Evolutionary conservation across 495 filamentous ascomycete genomes (phyloP).

Genomic region (Penicillium arizonense): DNA sequence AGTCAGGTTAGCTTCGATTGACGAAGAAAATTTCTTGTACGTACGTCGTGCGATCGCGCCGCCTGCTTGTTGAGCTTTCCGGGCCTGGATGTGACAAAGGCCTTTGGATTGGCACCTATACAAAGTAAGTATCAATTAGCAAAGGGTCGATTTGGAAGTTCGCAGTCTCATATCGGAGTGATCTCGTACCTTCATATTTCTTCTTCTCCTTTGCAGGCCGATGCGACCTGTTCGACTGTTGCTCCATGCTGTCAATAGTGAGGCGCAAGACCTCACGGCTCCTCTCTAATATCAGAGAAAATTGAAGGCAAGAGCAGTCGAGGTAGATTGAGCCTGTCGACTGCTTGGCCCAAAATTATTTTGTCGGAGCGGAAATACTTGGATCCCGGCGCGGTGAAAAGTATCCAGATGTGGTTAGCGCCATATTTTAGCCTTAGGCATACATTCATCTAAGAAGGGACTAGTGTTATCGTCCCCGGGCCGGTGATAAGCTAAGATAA

Average conservation of each 20-base stretch:
- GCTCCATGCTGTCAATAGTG: conserved; percentile 59
- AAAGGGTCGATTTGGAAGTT: conserved; percentile 6
- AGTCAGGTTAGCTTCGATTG: conserved; percentile 19
- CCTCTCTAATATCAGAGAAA: conserved; percentile 17
- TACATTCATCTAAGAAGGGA: no score
- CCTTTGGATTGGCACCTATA: conserved; percentile 82
- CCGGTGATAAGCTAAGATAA: no score
- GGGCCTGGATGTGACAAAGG: conserved; percentile 82
- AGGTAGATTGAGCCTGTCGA: conserved; percentile 1
- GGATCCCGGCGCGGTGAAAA: no score
- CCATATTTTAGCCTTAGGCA: no score
- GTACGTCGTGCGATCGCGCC: conserved; percentile 87
- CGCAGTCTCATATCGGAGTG: conserved; percentile 12
- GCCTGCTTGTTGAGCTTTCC: conserved; percentile 82
- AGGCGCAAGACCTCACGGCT: conserved; percentile 35
- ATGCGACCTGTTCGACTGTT: conserved; percentile 84
- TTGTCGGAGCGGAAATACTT: conserved; percentile 4
- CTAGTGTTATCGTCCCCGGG: no score
- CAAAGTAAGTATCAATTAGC: conserved; percentile 11
- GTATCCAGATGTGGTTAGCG: no score
- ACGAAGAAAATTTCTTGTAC: conserved; percentile 15
- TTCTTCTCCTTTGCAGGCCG: conserved; percentile 90
- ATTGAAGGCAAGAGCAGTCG: conserved; percentile 10
- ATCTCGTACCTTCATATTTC: conserved; percentile 54
- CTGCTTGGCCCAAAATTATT: conserved; percentile 29